Evolutionary conservation across 2,329 filamentous ascomycete genomes (phyloP).

Genomic region (Cryphonectria radicalis): DNA sequence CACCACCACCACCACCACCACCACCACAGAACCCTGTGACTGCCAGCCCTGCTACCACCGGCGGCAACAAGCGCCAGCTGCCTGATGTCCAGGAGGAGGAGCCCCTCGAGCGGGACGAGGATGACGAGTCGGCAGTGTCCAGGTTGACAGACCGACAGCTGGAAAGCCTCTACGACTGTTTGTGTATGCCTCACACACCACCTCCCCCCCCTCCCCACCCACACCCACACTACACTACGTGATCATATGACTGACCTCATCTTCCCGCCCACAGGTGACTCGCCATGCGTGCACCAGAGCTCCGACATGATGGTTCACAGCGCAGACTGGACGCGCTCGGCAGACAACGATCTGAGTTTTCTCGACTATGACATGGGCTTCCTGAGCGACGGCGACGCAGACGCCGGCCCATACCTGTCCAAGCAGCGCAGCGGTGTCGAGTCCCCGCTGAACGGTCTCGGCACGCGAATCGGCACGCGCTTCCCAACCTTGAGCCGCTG

Average conservation of each 20-base stretch:
- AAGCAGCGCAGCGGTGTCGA: conserved; percentile 59
- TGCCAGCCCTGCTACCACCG: conserved; percentile 37
- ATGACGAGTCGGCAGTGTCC: conserved; percentile 46
- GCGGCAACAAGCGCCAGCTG: conserved; percentile 65
- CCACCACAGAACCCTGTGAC: conserved; percentile 13
- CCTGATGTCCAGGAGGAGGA: conserved; percentile 90
- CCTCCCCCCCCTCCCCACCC: conserved; percentile 1
- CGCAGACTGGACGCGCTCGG: conserved; percentile 44
- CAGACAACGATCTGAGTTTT: conserved; percentile 44
- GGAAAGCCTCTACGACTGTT: conserved; percentile 64
- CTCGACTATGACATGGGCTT: conserved; percentile 69
- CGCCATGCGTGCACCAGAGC: conserved; percentile 62
- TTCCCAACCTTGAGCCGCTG: conserved; percentile 58
- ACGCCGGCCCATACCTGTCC: conserved; percentile 44
- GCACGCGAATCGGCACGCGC: conserved; percentile 67
- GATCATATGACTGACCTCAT: conserved; percentile 11
- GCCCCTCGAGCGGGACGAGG: conserved; percentile 70
- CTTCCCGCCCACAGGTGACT: conserved; percentile 55
- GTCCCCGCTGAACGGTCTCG: conserved; percentile 64
- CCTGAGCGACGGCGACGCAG: conserved; percentile 66
- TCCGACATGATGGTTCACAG: conserved; percentile 45
- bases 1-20: no score
- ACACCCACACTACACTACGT: no score
- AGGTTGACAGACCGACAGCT: conserved; percentile 51
- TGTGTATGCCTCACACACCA: conserved; percentile 63